Percentiles rank a stretch among this genome's conserved stretches.
phyloP scores from a whole-genome alignment of 1,139 yeast species.

The Sugiyamaella grinbergsii region DNA sequence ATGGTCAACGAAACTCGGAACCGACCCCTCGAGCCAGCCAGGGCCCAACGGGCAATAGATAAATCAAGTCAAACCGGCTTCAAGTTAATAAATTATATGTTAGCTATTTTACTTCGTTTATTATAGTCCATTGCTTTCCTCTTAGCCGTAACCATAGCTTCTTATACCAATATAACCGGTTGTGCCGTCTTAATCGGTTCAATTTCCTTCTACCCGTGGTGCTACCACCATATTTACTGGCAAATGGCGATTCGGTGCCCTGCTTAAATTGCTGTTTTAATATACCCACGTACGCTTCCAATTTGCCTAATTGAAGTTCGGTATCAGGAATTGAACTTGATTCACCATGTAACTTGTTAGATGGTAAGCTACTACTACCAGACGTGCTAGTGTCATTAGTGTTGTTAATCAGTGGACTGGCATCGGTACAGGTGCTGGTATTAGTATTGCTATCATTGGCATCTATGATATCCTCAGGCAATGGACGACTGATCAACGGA shows the following conservation, averaged over 20 bases:
- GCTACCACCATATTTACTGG: slow-evolving; percentile 3
- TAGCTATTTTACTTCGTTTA: slow-evolving; percentile 7
- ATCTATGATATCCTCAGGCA: not conserved
- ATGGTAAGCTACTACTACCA: slow-evolving; percentile 3
- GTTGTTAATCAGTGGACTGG: slow-evolving; percentile 2
- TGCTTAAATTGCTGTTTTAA: slow-evolving; percentile 13
- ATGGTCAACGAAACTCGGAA: too few relatives aligned
- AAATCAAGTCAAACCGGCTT: too few relatives aligned
- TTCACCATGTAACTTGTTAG: not conserved
- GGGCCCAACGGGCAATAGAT: too few relatives aligned
- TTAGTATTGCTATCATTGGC: not conserved
- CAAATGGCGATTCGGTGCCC: slow-evolving; percentile 6
- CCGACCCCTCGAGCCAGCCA: too few relatives aligned
- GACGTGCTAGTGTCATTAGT: not conserved
- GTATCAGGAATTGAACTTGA: slow-evolving; percentile 4
- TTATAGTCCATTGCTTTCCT: slow-evolving; percentile 6
- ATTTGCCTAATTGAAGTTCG: slow-evolving; percentile 10
- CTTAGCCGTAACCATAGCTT: slow-evolving; percentile 12
- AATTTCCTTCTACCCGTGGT: not conserved
- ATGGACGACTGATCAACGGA: not conserved
- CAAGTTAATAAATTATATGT: not conserved
- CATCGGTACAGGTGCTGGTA: not conserved
- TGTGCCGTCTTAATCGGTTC: slow-evolving; percentile 1
- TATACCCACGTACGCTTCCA: slow-evolving; percentile 14
- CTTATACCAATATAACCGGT: slow-evolving; percentile 13